These are phyloP conservation scores for Sugiyamaella pinicola DNA, from an alignment of 1,139 yeast genomes.

Conservation along the genomic window DNA sequence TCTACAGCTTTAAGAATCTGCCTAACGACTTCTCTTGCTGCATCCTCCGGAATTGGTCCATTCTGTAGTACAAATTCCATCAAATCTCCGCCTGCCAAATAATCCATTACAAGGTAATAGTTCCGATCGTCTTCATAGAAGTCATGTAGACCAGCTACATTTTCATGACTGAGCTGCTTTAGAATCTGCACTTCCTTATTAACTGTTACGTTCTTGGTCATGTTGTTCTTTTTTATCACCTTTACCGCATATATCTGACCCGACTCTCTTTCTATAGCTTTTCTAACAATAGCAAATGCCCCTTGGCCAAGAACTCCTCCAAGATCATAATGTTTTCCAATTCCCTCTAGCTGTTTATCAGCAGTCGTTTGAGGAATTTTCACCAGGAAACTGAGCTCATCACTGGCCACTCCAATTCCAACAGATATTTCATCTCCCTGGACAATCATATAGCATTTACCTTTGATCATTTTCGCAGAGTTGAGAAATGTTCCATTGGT, in stretches of 20 bases:
- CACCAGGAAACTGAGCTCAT: conserved; percentile 73
- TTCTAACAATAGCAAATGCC: conserved; percentile 93
- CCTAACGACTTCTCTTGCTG: conserved; percentile 78
- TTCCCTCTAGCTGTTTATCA: conserved; percentile 38
- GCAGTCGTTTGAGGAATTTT: conserved; percentile 48
- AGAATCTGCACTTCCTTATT: conserved; percentile 82
- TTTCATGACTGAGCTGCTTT: conserved; percentile 75
- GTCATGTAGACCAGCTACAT: conserved; percentile 78
- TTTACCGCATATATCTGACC: conserved; percentile 90
- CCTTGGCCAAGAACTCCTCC: conserved; percentile 90
- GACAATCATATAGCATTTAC: conserved; percentile 76
- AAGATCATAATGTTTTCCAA: conserved; percentile 73
- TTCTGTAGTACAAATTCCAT: conserved; percentile 94
- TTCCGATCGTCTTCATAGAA: conserved; percentile 80
- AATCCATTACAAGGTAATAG: conserved; percentile 91
- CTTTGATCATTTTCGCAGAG: conserved; percentile 68
- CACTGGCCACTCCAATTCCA: conserved; percentile 82
- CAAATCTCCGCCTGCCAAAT: conserved; percentile 94
- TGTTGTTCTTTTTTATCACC: conserved; percentile 79
- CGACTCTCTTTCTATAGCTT: conserved; percentile 80
- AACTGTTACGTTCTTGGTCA: conserved; percentile 81
- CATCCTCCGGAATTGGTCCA: conserved; percentile 89
- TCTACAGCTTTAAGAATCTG: conserved; percentile 83
- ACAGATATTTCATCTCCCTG: conserved; percentile 93
- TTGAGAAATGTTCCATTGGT: conserved; percentile 93